These are phyloP conservation scores for Cadophora sp. DNA, from an alignment of 2,329 filamentous ascomycete genomes.

Conservation along the genomic window DNA sequence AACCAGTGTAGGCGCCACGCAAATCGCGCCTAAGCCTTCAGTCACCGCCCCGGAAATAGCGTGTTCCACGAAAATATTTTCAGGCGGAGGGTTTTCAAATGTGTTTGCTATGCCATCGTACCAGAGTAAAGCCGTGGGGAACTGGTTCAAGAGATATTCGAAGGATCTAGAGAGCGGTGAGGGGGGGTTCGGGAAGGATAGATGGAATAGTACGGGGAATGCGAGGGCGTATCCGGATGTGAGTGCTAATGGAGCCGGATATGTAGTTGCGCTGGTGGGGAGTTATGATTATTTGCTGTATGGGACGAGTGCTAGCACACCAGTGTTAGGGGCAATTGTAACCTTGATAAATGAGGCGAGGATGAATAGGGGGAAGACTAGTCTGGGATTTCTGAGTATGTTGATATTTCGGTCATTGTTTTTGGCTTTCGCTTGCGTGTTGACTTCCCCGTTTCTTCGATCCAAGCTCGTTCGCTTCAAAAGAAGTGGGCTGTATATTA, in stretches of 20 bases:
- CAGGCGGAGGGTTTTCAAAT: conserved; percentile 25
- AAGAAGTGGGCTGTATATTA: not conserved
- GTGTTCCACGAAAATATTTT: conserved; percentile 16
- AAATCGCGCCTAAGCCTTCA: conserved; percentile 9
- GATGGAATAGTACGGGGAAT: conserved; percentile 17
- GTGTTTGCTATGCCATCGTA: conserved; percentile 22
- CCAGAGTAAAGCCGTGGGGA: conserved; percentile 15
- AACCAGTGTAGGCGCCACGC: conserved; percentile 22
- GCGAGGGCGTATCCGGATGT: conserved; percentile 56
- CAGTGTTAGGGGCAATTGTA: conserved; percentile 18
- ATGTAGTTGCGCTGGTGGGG: conserved; percentile 54
- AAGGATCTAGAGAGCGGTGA: not conserved
- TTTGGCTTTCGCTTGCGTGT: not conserved
- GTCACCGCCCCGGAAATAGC: conserved; percentile 23
- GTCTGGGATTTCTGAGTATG: conserved; percentile 23
- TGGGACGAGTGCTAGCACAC: conserved; percentile 15
- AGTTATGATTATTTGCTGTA: conserved; percentile 43
- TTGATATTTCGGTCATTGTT: not conserved
- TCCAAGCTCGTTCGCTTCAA: not conserved
- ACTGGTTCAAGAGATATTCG: conserved; percentile 11
- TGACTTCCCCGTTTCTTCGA: not conserved
- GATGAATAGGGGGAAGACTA: conserved; percentile 18
- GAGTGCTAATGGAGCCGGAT: conserved; percentile 53
- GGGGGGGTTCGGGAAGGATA: not conserved
- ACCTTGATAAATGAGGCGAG: conserved; percentile 22